Evolutionary conservation across 2,329 filamentous ascomycete species (phyloP).

Genomic region (Amesomyces nigricolor): DNA sequence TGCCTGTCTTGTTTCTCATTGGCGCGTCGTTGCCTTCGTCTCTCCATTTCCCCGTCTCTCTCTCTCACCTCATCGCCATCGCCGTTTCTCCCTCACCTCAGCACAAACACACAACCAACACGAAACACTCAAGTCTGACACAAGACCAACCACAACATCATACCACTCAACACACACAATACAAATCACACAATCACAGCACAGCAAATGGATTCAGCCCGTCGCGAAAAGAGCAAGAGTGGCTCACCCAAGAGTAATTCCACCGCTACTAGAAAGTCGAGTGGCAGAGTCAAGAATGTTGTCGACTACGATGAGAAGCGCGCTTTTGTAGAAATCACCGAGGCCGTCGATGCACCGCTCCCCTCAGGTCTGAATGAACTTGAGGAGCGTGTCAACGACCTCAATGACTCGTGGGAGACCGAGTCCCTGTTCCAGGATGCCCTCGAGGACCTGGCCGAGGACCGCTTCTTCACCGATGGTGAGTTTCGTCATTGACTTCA

Average conservation of each 20-base stretch:
- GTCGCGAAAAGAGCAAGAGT: slow-evolving; percentile 9
- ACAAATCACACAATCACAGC: neutral
- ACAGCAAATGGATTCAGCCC: slow-evolving; percentile 19
- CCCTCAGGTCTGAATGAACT: slow-evolving; percentile 35
- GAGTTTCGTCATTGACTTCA: slow-evolving; percentile 24
- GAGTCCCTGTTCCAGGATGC: slow-evolving; percentile 60
- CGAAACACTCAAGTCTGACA: neutral
- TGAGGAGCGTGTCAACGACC: slow-evolving; percentile 47
- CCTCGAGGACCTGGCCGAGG: slow-evolving; percentile 52
- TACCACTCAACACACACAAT: neutral
- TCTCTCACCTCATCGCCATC: neutral
- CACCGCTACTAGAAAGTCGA: slow-evolving; percentile 17
- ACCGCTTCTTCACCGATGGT: slow-evolving; percentile 43
- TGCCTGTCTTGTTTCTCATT: slow-evolving; percentile 6
- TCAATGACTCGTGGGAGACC: slow-evolving; percentile 55
- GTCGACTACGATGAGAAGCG: slow-evolving; percentile 32
- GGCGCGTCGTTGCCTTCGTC: slow-evolving; percentile 13
- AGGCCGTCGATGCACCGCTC: slow-evolving; percentile 32
- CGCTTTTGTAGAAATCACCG: slow-evolving; percentile 23
- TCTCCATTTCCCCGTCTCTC: slow-evolving; percentile 9
- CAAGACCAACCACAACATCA: neutral
- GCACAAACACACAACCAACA: neutral
- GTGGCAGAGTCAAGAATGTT: slow-evolving; percentile 29
- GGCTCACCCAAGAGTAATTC: slow-evolving; percentile 9
- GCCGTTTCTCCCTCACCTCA: neutral